Evolutionary conservation across 257 asterid genomes (phyloP).

Genomic region (Lavandula angustifolia): DNA sequence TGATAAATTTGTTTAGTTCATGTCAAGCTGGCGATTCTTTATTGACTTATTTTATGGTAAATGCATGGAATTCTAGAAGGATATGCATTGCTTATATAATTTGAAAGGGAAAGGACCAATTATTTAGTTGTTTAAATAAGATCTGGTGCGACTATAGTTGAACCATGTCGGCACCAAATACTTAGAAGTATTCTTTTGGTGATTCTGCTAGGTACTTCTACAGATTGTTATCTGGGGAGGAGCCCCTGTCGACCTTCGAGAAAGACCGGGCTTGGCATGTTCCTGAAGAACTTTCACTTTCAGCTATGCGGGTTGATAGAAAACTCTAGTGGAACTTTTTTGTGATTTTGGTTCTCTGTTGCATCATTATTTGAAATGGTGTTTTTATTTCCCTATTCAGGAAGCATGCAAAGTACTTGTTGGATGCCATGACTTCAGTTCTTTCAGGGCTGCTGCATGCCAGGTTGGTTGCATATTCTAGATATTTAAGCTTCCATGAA

Average conservation of each 20-base stretch:
- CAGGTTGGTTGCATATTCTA: conserved; percentile 54
- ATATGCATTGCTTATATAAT: not conserved
- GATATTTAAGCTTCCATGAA: conserved; percentile 7
- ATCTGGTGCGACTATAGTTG: not conserved
- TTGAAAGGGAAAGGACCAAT: conserved; percentile 6
- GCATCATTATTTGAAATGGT: not conserved
- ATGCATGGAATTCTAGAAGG: not conserved
- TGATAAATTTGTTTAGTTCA: not conserved
- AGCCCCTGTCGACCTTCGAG: conserved; percentile 66
- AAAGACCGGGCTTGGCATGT: conserved; percentile 93
- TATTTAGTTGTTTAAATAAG: conserved; percentile 11
- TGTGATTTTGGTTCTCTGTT: conserved; percentile 1
- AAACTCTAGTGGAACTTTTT: not conserved
- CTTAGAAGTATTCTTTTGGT: conserved; percentile 19
- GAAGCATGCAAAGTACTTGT: conserved; percentile 80
- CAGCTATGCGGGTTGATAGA: conserved; percentile 70
- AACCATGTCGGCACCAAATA: conserved; percentile 24
- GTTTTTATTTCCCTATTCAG: conserved; percentile 43
- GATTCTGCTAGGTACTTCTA: conserved; percentile 73
- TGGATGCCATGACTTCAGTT: conserved; percentile 90
- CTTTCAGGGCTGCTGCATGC: conserved; percentile 90
- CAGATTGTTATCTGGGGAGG: conserved; percentile 66
- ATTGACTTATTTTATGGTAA: not conserved
- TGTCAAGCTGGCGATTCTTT: conserved; percentile 3
- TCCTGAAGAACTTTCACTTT: conserved; percentile 69